Conservation (phyloP, 106 monocot species). For the Dendrobium chrysotoxum region DNA sequence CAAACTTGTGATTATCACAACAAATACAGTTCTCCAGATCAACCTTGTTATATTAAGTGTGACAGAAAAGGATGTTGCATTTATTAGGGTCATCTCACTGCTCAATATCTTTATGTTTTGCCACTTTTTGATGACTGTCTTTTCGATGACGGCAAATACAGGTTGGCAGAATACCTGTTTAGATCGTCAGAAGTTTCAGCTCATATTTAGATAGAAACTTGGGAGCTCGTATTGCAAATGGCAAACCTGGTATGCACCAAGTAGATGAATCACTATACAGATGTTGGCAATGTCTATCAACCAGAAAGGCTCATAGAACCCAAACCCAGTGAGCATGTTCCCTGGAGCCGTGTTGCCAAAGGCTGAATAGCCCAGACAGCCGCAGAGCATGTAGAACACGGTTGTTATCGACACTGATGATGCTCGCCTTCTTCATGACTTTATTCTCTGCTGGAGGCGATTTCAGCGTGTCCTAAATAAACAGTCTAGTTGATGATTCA, state of each 20-base stretch:
- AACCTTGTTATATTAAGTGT: conserved; percentile 28
- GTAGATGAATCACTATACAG: conserved; percentile 50
- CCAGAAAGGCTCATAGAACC: conserved; percentile 60
- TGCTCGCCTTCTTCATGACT: conserved; percentile 56
- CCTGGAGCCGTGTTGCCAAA: conserved; percentile 56
- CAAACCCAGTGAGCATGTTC: conserved; percentile 63
- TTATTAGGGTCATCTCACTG: conserved; percentile 10
- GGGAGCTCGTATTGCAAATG: background rate
- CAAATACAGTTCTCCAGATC: conserved; percentile 46
- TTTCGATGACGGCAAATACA: conserved; percentile 39
- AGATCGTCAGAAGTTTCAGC: background rate
- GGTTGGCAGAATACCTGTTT: conserved; percentile 59
- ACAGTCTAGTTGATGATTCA: background rate
- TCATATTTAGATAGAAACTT: background rate
- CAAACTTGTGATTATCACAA: conserved; percentile 31
- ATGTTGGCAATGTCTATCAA: conserved; percentile 47
- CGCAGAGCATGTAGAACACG: conserved; percentile 43
- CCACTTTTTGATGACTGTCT: background rate
- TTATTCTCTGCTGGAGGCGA: conserved; percentile 69
- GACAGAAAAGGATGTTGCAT: background rate
- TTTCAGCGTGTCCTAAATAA: conserved; percentile 46
- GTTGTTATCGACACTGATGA: conserved; percentile 47
- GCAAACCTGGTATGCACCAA: conserved; percentile 60
- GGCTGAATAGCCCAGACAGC: conserved; percentile 54
- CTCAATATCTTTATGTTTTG: conserved; percentile 22